Evolutionary conservation across 805 yeast genomes (phyloP).

Genomic region (Teunomyces cretensis): DNA sequence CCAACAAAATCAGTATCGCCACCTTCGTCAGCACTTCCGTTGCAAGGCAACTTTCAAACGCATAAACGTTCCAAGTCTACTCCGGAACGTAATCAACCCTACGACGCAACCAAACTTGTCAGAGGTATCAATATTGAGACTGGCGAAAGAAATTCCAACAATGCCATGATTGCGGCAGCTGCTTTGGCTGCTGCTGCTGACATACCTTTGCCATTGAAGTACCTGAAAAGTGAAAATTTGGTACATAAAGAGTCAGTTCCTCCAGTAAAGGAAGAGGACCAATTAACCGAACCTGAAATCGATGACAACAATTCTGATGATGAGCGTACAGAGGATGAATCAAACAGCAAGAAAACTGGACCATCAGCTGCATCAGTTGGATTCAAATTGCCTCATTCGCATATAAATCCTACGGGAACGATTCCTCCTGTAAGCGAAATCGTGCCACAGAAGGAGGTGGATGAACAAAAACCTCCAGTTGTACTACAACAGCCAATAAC

Average conservation of each 20-base stretch:
- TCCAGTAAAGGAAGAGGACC: constrained; percentile 8
- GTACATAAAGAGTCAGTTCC: constrained; percentile 1
- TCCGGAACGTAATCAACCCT: constrained; percentile 7
- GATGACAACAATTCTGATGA: constrained; percentile 29
- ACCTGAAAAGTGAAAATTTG: constrained; percentile 3
- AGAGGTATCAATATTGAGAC: constrained; percentile 37
- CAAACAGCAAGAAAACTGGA: constrained; percentile 2
- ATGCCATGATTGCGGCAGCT: constrained; percentile 77
- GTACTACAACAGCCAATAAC: neutral
- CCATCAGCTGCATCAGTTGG: neutral
- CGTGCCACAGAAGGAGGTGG: neutral
- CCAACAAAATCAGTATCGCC: constrained; percentile 10
- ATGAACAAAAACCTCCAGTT: neutral
- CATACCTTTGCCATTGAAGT: constrained; percentile 58
- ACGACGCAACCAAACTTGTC: constrained; percentile 1
- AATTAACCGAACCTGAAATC: constrained; percentile 18
- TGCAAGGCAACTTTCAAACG: constrained; percentile 18
- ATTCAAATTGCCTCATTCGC: neutral
- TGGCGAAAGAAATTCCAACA: constrained; percentile 35
- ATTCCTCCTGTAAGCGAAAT: neutral
- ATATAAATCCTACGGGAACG: constrained; percentile 1
- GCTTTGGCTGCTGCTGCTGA: constrained; percentile 83
- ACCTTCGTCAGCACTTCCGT: constrained; percentile 11
- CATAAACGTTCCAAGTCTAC: constrained; percentile 29
- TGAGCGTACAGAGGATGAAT: constrained; percentile 14